Conservation (phyloP, 2,329 filamentous ascomycete genomes). For the Nigrograna mackinnonii region DNA sequence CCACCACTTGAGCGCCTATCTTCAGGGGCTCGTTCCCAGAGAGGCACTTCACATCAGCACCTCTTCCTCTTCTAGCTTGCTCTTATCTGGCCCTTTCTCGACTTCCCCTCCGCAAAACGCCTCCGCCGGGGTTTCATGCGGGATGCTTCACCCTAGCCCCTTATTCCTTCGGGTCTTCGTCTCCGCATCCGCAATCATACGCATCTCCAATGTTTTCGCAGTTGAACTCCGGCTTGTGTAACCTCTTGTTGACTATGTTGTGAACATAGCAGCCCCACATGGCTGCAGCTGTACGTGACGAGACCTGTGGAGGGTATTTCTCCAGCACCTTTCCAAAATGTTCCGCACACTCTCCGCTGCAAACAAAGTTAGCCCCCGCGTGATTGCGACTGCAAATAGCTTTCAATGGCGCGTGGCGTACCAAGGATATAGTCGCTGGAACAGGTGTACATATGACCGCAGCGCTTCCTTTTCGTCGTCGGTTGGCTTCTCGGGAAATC, state of each 20-base stretch:
- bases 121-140: constrained; percentile 8
- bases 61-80: constrained; percentile 7
- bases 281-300: constrained; percentile 63
- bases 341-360: constrained; percentile 65
- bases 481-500: constrained; percentile 66
- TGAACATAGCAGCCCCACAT: constrained; percentile 70
- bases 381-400: too few species aligned
- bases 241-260: constrained; percentile 66
- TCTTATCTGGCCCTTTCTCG: constrained; percentile 3
- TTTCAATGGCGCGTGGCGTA: constrained; percentile 40
- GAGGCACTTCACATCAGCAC: constrained; percentile 5
- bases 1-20: neutral
- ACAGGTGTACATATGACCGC: constrained; percentile 64
- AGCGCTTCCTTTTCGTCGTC: constrained; percentile 63
- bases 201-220: constrained; percentile 68
- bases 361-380: constrained; percentile 27
- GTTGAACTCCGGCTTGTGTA: constrained; percentile 65
- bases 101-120: constrained; percentile 7
- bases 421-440: constrained; percentile 68
- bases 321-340: constrained; percentile 65
- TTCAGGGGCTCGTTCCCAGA: constrained; percentile 2
- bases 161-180: constrained; percentile 49
- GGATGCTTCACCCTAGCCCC: constrained; percentile 4
- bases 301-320: constrained; percentile 67
- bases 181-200: constrained; percentile 68